Evolutionary conservation across 2,329 filamentous ascomycete genomes (phyloP), one percentile per base, ranked within the genome.

Genomic region (Neocucurbitaria cava): DNA sequence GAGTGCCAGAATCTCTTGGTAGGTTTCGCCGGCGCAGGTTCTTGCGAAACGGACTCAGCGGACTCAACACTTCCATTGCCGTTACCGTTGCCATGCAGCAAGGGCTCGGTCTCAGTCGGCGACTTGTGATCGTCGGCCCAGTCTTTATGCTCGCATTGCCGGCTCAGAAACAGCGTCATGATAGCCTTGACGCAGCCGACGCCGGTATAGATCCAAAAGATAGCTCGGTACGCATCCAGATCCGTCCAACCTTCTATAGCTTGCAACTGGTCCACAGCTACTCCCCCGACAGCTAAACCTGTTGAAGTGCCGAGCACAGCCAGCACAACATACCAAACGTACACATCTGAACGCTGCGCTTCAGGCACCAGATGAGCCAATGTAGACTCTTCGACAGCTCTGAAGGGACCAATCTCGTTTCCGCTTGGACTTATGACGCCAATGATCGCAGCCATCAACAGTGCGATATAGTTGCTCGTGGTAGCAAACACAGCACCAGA

Each of bases 131-230:
- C 36, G 13, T 53, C 47, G 8, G 51, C 44, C 46, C 41, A 48
- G 17, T 56, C 49, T 18, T 43, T 51, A 20, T 66, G 67, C 59
- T 81, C 79, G 52, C 78, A 80, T 11, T 56, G 39, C 3, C 46
- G 39, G 54, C 76, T 79, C 45, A 81, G 54, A 8, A 76, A 64
- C n/a, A 78, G 40, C 1, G 74, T 75, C 61, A 78, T 60, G 1
- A 67, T 24, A 3, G 71, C 71, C 52, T 80, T 80, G 46, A 76
- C 30, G 15, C 72, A 53, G 0, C 78, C 79, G 3, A 80, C 67
- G 1, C 65, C 62, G 2, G 77, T 77, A 55, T 81, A 81, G 1
- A 76, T 56, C 70, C 73, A 77, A 58, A 81, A 81, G 2, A 80
- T 66, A 0, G 72, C 56, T 2, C 75, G 72, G 41, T 77, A 80